phyloP scores from a whole-genome alignment of 352 stramenopile genomes.

The Phytophthora hybrid region DNA sequence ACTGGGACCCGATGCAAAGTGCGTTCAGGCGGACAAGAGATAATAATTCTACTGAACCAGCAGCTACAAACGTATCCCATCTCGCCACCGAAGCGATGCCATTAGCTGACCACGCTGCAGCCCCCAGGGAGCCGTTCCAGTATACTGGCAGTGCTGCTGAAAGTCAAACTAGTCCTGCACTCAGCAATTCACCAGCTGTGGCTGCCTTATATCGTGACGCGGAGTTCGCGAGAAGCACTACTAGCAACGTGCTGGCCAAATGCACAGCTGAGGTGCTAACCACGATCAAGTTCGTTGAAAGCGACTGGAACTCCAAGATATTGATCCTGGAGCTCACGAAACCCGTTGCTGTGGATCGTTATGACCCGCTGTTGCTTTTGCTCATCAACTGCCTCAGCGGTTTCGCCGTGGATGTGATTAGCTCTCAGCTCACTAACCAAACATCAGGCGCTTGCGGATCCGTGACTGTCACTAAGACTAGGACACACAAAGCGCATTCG shows the following conservation, averaged over 20 bases:
- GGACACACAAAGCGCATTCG: conserved; percentile 5
- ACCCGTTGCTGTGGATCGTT: conserved; percentile 65
- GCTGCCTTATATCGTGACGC: neutral
- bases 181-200: neutral
- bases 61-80: conserved; percentile 5
- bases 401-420: conserved; percentile 68
- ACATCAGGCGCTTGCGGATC: conserved; percentile 38
- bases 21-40: conserved; percentile 56
- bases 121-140: neutral
- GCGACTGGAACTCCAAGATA: conserved; percentile 79
- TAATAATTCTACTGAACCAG: conserved; percentile 2
- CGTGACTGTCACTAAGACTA: conserved; percentile 49
- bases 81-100: neutral
- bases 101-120: neutral
- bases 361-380: conserved; percentile 66
- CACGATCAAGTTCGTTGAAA: conserved; percentile 73
- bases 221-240: neutral
- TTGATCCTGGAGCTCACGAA: conserved; percentile 81
- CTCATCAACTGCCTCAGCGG: conserved; percentile 78
- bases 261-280: conserved; percentile 70
- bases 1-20: conserved; percentile 70
- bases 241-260: conserved; percentile 48
- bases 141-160: neutral
- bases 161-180: neutral
- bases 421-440: conserved; percentile 63